phyloP scores from a whole-genome alignment of 768 basidiomycete genomes.

The Scleroderma citrinum region DNA sequence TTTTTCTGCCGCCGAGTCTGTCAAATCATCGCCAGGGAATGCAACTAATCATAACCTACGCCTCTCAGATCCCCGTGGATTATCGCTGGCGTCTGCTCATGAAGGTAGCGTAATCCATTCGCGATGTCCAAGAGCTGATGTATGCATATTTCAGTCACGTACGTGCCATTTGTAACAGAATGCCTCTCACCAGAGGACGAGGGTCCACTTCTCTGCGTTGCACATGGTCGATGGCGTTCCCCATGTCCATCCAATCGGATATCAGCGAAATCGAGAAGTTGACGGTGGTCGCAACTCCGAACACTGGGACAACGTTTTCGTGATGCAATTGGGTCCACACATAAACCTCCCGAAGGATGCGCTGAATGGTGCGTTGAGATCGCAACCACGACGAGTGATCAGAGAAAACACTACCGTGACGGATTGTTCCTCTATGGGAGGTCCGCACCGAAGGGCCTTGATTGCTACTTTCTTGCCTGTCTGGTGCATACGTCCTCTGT shows the following conservation, averaged over 20 bases:
- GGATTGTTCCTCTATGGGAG: background rate
- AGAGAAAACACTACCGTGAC: background rate
- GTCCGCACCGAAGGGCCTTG: background rate
- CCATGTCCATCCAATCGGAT: background rate
- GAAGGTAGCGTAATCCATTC: background rate
- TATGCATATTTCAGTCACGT: no score
- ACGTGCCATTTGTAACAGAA: no score
- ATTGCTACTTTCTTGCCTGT: background rate
- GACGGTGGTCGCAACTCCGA: background rate
- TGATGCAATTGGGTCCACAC: background rate
- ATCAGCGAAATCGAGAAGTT: background rate
- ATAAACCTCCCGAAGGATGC: background rate
- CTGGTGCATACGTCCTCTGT: background rate
- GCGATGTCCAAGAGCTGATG: background rate
- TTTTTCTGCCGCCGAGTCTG: background rate
- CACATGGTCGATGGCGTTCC: background rate
- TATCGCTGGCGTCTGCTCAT: background rate
- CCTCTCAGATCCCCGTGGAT: constrained; percentile 1
- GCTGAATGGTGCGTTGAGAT: background rate
- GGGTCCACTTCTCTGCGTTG: background rate
- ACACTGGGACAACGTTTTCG: background rate
- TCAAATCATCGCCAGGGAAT: background rate
- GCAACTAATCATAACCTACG: background rate
- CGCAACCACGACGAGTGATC: no score
- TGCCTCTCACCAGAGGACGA: background rate